These are phyloP conservation scores for Phaeosphaeriaceae sp. DNA, from an alignment of 2,329 filamentous ascomycete species.

Conservation along the genomic window DNA sequence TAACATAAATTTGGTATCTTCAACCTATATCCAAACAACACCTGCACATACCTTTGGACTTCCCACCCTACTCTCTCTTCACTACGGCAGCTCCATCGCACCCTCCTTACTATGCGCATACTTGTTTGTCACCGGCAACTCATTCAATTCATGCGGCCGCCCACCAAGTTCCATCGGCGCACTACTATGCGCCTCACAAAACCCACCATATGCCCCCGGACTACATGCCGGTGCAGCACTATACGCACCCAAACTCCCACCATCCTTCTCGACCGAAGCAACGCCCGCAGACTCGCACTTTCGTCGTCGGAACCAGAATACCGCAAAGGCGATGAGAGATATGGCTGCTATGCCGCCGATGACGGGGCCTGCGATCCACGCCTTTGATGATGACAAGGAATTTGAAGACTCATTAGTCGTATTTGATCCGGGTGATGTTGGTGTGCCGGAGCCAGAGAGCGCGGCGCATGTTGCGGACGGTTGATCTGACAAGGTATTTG, in stretches of 20 bases:
- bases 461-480: constrained; percentile 29
- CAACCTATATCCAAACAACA: too few species aligned
- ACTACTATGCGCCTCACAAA: constrained; percentile 8
- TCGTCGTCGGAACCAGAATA: constrained; percentile 25
- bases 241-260: constrained; percentile 1
- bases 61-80: background rate
- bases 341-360: constrained; percentile 27
- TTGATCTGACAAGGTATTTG: constrained; percentile 23
- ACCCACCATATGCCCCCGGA: background rate
- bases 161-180: constrained; percentile 9
- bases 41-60: background rate
- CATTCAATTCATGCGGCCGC: constrained; percentile 5
- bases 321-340: constrained; percentile 18
- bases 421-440: constrained; percentile 5
- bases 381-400: constrained; percentile 16
- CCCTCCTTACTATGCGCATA: constrained; percentile 19
- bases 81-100: constrained; percentile 14
- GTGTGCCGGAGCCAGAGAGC: constrained; percentile 14
- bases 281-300: background rate
- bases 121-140: constrained; percentile 24
- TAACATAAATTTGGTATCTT: too few species aligned
- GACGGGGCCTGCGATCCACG: constrained; percentile 40
- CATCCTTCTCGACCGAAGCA: constrained; percentile 13
- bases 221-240: constrained; percentile 10
- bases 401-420: constrained; percentile 2